Percentiles rank a stretch among this genome's conserved stretches.
These are phyloP conservation scores for Vicia villosa DNA, from an alignment of 306 rosid genomes.

Conservation along the genomic window DNA sequence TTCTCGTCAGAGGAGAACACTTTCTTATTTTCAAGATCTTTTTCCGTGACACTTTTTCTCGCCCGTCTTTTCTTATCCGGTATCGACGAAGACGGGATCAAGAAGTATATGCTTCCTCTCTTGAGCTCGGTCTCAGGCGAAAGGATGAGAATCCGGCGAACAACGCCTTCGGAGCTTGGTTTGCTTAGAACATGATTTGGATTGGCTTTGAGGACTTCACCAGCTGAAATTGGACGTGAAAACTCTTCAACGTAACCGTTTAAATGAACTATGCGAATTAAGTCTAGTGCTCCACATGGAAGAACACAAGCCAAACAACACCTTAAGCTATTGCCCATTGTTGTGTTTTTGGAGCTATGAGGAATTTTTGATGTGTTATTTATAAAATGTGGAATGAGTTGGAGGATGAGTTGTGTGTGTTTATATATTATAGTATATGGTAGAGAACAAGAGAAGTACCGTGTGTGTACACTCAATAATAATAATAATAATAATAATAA, in stretches of 20 bases:
- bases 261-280: constrained; percentile 85
- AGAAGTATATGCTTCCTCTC: constrained; percentile 85
- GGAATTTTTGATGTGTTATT: not conserved
- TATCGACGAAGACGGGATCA: constrained; percentile 71
- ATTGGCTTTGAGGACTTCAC: constrained; percentile 71
- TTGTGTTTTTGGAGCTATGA: constrained; percentile 21
- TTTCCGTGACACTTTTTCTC: not conserved
- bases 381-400: constrained; percentile 29
- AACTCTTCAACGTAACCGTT: constrained; percentile 81
- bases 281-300: constrained; percentile 86
- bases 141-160: constrained; percentile 68
- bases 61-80: constrained; percentile 53
- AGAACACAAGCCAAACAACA: constrained; percentile 94
- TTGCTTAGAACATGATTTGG: constrained; percentile 85
- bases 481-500: not conserved
- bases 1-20: constrained; percentile 40
- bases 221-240: constrained; percentile 71
- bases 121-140: constrained; percentile 84
- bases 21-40: constrained; percentile 12
- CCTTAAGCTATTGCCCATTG: constrained; percentile 87
- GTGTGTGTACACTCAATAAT: constrained; percentile 26
- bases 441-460: constrained; percentile 30
- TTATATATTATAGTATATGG: constrained; percentile 38
- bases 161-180: constrained; percentile 72
- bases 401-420: constrained; percentile 34